Evolutionary conservation across 805 yeast species (phyloP).

Genomic region (Torulaspora indica): DNA sequence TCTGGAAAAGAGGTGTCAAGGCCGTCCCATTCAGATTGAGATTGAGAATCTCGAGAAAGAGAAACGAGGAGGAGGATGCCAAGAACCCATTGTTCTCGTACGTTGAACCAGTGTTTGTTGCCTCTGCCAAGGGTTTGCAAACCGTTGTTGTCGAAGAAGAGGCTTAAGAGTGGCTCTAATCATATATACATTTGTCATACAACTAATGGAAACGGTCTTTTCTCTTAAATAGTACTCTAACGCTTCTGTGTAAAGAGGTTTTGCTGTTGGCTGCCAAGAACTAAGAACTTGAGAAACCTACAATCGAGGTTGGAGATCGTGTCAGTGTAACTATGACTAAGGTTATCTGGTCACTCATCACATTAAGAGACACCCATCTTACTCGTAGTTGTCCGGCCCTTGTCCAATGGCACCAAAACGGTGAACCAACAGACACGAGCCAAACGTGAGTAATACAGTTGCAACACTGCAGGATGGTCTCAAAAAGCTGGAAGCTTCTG

Average conservation of each 20-base stretch:
- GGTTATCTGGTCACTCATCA: conserved; percentile 50
- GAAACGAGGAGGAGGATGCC: conserved; percentile 99
- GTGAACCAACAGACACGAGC: conserved; percentile 3
- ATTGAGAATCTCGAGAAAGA: conserved; percentile 98
- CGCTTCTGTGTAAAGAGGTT: conserved; percentile 1
- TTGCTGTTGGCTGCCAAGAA: no score
- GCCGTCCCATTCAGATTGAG: conserved; percentile 98
- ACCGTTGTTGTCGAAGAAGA: conserved; percentile 91
- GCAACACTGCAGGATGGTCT: conserved; percentile 18
- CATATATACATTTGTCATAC: conserved; percentile 12
- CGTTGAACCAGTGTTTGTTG: conserved; percentile 95
- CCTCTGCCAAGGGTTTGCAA: conserved; percentile 94
- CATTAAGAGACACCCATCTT: conserved; percentile 44
- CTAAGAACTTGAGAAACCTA: no score
- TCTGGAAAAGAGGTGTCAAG: conserved; percentile 99
- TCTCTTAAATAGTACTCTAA: conserved; percentile 7
- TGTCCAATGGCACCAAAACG: conserved; percentile 21
- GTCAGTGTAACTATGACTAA: conserved; percentile 86
- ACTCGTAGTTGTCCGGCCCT: conserved; percentile 8
- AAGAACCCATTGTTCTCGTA: conserved; percentile 95
- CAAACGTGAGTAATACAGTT: conserved; percentile 9
- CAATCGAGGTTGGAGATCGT: not conserved
- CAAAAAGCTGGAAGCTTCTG: conserved; percentile 21
- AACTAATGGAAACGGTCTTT: conserved; percentile 12
- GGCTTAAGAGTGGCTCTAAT: conserved; percentile 19